Evolutionary conservation across 352 stramenopile species (phyloP).

Genomic region (Phytophthora sojae): DNA sequence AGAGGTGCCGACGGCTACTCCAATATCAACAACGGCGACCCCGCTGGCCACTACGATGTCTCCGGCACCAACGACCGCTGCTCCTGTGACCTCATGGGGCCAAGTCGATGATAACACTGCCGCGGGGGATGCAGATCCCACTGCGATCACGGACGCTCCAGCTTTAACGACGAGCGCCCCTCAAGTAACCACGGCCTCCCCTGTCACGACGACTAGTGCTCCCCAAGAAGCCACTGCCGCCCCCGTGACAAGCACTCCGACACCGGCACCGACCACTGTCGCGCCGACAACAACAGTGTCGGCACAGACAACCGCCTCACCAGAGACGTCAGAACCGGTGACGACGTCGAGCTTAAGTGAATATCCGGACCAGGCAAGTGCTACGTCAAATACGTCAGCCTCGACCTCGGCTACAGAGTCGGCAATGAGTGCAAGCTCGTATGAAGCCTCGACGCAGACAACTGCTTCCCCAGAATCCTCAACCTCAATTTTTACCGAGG

Average conservation of each 20-base stretch:
- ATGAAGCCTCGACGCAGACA: not conserved
- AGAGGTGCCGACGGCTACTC: constrained; percentile 3
- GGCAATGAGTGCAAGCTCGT: not conserved
- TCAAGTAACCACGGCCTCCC: too few relatives aligned
- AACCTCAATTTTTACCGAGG: not conserved
- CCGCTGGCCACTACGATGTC: constrained; percentile 5
- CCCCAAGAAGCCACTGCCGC: not conserved
- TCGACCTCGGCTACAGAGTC: not conserved
- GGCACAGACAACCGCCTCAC: not conserved
- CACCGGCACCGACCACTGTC: not conserved
- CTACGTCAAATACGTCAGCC: not conserved
- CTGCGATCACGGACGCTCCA: not conserved
- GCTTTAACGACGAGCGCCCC: not conserved
- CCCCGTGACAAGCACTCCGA: not conserved
- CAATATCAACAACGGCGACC: not conserved
- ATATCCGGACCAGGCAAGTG: too few relatives aligned
- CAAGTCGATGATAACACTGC: not conserved
- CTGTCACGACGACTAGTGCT: not conserved
- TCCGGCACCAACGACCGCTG: not conserved
- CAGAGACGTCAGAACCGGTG: too few relatives aligned
- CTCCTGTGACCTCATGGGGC: constrained; percentile 1
- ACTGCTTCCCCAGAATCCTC: constrained; percentile 2
- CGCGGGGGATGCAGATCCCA: not conserved
- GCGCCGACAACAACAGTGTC: not conserved
- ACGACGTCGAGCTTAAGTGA: too few relatives aligned